These are phyloP conservation scores for Nemania bipapillata DNA, from an alignment of 2,329 filamentous ascomycete species.

Conservation along the genomic window DNA sequence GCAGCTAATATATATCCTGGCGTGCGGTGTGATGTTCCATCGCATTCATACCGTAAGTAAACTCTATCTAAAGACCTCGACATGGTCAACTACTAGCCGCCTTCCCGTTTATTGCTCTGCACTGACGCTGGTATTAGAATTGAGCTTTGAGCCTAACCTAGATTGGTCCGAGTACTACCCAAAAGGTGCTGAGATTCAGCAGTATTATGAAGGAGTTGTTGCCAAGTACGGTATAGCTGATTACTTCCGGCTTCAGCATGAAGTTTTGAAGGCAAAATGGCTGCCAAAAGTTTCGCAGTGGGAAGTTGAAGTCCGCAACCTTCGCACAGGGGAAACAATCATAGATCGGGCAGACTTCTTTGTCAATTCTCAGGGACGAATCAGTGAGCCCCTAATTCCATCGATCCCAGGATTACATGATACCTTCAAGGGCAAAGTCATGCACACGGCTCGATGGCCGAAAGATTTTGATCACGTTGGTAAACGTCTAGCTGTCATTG, in stretches of 20 bases:
- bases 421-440: conserved; percentile 63
- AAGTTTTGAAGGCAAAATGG: conserved; percentile 69
- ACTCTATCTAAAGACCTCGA: not conserved
- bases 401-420: conserved; percentile 67
- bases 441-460: conserved; percentile 72
- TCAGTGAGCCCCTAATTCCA: conserved; percentile 73
- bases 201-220: conserved; percentile 73
- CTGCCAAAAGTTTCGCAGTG: conserved; percentile 60
- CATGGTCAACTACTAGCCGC: not conserved
- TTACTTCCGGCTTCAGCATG: conserved; percentile 64
- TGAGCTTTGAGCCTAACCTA: conserved; percentile 62
- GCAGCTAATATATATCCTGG: conserved; percentile 13
- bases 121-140: not conserved
- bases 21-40: conserved; percentile 14
- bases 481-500: conserved; percentile 68
- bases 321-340: conserved; percentile 53
- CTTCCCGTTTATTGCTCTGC: not conserved
- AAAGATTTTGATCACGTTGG: conserved; percentile 59
- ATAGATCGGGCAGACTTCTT: conserved; percentile 68
- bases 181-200: conserved; percentile 71
- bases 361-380: conserved; percentile 71
- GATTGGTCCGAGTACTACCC: conserved; percentile 77
- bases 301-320: conserved; percentile 61
- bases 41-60: conserved; percentile 16
- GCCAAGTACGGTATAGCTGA: conserved; percentile 72